Conservation (phyloP, 345 rosid species). For the Euclidium syriacum region DNA sequence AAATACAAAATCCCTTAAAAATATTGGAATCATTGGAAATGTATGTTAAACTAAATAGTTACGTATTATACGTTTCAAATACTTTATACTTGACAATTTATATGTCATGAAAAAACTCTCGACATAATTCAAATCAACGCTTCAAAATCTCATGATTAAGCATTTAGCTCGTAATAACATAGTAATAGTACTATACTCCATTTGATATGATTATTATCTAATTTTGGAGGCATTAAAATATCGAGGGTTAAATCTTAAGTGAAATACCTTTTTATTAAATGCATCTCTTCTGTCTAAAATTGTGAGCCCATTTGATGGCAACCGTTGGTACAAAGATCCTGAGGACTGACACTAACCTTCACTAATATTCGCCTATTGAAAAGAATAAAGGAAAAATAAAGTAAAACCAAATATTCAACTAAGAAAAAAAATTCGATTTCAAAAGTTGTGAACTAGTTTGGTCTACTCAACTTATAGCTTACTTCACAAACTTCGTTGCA, state of each 20-base stretch:
- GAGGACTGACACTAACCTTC: slow-evolving; percentile 24
- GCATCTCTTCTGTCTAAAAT: slow-evolving; percentile 12
- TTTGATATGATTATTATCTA: too few species aligned
- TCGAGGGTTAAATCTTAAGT: neutral
- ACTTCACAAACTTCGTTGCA: slow-evolving; percentile 22
- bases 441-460: slow-evolving; percentile 18
- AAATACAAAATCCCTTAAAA: too few species aligned
- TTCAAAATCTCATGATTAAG: too few species aligned
- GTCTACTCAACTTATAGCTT: slow-evolving; percentile 24
- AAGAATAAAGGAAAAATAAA: slow-evolving; percentile 25
- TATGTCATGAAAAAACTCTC: too few species aligned
- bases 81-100: too few species aligned
- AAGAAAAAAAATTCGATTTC: neutral
- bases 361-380: slow-evolving; percentile 19
- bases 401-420: slow-evolving; percentile 16
- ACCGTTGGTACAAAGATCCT: slow-evolving; percentile 27
- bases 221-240: slow-evolving; percentile 15
- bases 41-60: too few species aligned
- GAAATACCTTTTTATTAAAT: slow-evolving; percentile 11
- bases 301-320: slow-evolving; percentile 29
- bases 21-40: too few species aligned
- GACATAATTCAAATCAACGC: too few species aligned
- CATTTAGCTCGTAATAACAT: too few species aligned
- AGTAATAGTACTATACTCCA: too few species aligned
- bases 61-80: too few species aligned